Evolutionary conservation across 2,329 filamentous ascomycete genomes (phyloP).

Genomic region (Paecilomyces sp.): DNA sequence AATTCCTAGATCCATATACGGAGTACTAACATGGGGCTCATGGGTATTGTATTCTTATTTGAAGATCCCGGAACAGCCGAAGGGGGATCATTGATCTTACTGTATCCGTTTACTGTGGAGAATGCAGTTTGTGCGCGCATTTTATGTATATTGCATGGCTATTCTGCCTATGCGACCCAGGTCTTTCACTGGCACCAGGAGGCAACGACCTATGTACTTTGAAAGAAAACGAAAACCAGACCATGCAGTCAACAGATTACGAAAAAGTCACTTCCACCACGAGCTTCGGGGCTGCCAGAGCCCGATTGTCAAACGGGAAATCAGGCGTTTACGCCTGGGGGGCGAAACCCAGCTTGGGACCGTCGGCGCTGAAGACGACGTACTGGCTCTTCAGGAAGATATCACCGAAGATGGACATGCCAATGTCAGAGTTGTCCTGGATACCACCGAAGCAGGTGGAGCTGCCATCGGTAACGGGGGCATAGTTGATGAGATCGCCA

Average conservation of each 20-base stretch:
- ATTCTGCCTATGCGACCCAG: background rate
- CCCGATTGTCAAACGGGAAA: background rate
- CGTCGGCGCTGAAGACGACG: conserved; percentile 59
- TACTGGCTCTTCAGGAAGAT: conserved; percentile 73
- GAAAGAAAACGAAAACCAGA: background rate
- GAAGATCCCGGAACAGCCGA: background rate
- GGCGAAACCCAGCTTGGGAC: conserved; percentile 44
- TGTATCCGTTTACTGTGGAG: background rate
- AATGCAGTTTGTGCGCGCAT: background rate
- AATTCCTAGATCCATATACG: background rate
- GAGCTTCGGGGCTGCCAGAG: background rate
- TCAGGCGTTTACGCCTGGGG: conserved; percentile 20
- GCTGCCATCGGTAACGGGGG: conserved; percentile 31
- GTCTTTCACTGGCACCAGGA: background rate
- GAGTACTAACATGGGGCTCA: background rate
- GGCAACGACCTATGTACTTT: background rate
- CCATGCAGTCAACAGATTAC: background rate
- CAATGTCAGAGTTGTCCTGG: conserved; percentile 54
- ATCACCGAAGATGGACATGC: conserved; percentile 66
- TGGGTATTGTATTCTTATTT: background rate
- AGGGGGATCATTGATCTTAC: background rate
- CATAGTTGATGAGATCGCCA: conserved; percentile 48
- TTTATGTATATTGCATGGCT: background rate
- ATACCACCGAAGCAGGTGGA: conserved; percentile 66
- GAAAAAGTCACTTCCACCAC: background rate